Percentiles rank a stretch among this genome's conserved stretches.
phyloP scores from a whole-genome alignment of 345 rosid genomes.

The Gossypium ekmanianum region DNA sequence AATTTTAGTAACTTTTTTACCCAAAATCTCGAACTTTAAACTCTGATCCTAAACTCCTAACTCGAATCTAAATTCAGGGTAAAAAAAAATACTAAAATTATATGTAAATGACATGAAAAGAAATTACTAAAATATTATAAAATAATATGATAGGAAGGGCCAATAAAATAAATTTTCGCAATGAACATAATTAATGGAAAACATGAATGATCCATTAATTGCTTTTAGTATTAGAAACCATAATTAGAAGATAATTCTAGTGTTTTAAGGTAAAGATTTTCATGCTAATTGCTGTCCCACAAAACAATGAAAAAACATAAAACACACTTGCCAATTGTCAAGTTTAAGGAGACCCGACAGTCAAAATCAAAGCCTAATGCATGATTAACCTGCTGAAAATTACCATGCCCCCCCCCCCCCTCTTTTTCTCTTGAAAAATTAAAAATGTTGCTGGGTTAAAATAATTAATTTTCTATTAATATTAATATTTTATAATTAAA shows the following conservation, averaged over 20 bases:
- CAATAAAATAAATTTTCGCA: rapidly evolving
- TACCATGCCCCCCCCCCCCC: too few relatives aligned
- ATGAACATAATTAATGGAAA: background rate
- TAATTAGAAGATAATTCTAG: slow-evolving; percentile 14
- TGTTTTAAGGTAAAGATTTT: background rate
- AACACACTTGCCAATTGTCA: background rate
- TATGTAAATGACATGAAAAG: rapidly evolving
- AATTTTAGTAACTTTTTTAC: too few relatives aligned
- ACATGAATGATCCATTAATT: background rate
- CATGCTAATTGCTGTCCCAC: background rate
- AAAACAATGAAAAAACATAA: background rate
- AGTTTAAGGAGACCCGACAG: background rate
- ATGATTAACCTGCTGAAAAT: too few relatives aligned
- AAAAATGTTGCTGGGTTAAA: too few relatives aligned
- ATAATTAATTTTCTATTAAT: too few relatives aligned
- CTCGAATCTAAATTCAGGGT: rapidly evolving
- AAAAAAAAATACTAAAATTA: too few relatives aligned
- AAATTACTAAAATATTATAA: too few relatives aligned
- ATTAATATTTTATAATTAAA: too few relatives aligned
- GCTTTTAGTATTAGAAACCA: background rate
- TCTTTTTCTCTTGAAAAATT: too few relatives aligned
- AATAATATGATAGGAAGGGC: rapidly evolving
- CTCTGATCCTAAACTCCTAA: rapidly evolving
- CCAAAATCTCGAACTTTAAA: rapidly evolving
- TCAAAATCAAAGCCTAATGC: background rate